A percentile compares a stretch with the other conserved stretches of the same genome.
Evolutionary conservation across 1,284 basidiomycete genomes (phyloP).

Genomic region (Microstroma glucosiphilum): DNA sequence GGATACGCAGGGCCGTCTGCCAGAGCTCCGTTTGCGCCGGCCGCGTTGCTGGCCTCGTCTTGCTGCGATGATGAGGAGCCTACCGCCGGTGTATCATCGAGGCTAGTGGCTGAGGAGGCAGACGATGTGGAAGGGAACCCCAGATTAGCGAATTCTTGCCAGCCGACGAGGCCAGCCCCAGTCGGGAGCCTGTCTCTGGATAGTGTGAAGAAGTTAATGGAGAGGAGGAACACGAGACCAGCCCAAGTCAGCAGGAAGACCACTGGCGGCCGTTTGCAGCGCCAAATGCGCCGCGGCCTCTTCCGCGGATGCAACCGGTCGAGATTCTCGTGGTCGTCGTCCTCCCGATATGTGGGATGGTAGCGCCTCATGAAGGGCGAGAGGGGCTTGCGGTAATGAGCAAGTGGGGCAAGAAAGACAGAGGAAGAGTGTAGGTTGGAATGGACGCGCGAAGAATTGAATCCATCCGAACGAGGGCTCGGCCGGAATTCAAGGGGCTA

Average conservation of each 20-base stretch:
- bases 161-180: slow-evolving; percentile 3
- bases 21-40: no score
- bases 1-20: slow-evolving; percentile 24
- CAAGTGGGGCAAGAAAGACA: no score
- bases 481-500: no score
- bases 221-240: slow-evolving; percentile 11
- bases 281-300: background rate
- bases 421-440: no score
- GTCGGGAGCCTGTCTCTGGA: background rate
- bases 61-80: background rate
- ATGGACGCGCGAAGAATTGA: no score
- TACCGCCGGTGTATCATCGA: background rate
- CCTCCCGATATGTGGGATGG: background rate
- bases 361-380: background rate
- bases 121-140: background rate
- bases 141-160: slow-evolving; percentile 10
- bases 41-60: background rate
- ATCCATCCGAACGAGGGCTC: no score
- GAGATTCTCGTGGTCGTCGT: background rate
- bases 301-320: background rate
- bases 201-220: slow-evolving; percentile 1
- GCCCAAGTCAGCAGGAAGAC: slow-evolving; percentile 12
- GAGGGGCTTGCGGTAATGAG: no score
- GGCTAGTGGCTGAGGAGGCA: background rate
- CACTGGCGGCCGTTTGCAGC: slow-evolving; percentile 8